Conservation (phyloP, 1,284 basidiomycete genomes). For the Takashimella tepidaria region DNA sequence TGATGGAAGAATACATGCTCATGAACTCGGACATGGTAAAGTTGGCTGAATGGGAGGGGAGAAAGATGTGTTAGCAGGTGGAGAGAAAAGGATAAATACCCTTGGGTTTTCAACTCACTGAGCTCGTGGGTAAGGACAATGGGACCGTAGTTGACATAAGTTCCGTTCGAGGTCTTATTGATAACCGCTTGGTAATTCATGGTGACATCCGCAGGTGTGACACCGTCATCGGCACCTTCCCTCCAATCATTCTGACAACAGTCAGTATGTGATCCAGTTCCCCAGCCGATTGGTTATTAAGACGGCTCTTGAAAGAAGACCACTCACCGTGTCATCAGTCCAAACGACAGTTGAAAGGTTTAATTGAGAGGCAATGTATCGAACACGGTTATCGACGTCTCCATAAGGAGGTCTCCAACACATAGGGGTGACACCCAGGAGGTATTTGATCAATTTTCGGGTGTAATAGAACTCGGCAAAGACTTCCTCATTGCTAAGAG, state of each 20-base stretch:
- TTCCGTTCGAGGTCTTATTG: constrained; percentile 40
- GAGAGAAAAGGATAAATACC: neutral
- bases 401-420: constrained; percentile 53
- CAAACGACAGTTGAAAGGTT: constrained; percentile 50
- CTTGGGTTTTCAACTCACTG: constrained; percentile 30
- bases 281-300: too few species aligned
- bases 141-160: constrained; percentile 42
- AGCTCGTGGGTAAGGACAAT: constrained; percentile 51
- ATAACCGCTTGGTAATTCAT: constrained; percentile 50
- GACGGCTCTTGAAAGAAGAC: too few species aligned
- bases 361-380: constrained; percentile 35
- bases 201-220: constrained; percentile 43
- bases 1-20: constrained; percentile 37
- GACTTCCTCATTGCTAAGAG: constrained; percentile 50
- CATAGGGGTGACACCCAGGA: constrained; percentile 51
- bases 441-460: constrained; percentile 51
- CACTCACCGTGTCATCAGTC: constrained; percentile 48
- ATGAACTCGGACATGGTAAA: constrained; percentile 45
- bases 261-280: too few species aligned
- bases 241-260: constrained; percentile 53
- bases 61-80: neutral
- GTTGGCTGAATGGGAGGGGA: constrained; percentile 29
- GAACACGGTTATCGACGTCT: constrained; percentile 31
- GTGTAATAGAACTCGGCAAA: constrained; percentile 57
- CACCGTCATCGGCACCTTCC: constrained; percentile 30